Base-by-base conservation (phyloP, 2,329 filamentous ascomycete genomes). In the Ceratocystis smalleyi region DNA sequence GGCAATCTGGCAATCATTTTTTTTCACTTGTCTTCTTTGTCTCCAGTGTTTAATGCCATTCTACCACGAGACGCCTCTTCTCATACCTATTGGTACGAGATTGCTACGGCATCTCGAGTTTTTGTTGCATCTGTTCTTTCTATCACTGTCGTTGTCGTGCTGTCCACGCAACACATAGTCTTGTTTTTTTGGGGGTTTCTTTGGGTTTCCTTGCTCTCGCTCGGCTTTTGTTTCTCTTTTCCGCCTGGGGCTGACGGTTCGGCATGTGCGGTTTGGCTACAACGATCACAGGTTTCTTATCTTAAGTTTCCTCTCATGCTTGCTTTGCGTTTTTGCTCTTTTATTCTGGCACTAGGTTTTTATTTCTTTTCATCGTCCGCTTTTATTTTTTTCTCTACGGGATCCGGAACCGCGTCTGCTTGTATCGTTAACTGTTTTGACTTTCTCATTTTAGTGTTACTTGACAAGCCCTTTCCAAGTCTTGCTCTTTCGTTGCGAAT, bases 401-500 rank as follows among this genome's bases (percentile, higher is more conserved):
- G 64, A 65, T 65, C 59, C 64, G 60, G 64, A 62, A 62, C 64
- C 64, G 64, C 64, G 54, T 55, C 51, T 61, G 64, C 32, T 61
- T 65, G 63, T 24, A 6, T 60, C 47, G 47, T 57, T 60, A 54
- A 54, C 60, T 64, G 57, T 61, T 43, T 54, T 27, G 30, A 43
- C n/a, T 24, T 45, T 30, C 30, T 59, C 17, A 59, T 64, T 59
- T 35, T 64, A 45, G 51, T 59, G 27, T 59, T 57, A 47, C 40
- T 55, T 40, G 3, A 55, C 51, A 27, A 17, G 24, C 51, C 30
- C 27, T 27, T 55, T 30, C 24, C 51, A 55, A 30, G 51, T 17
- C 24, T 27, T 55, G 27, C 27, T 55, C 10, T 15, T 30, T 15
- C 35, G 35, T 10, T 12, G 35, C 35, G 10, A 40, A 12, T 40